phyloP scores from a whole-genome alignment of 208 protist genomes.

The Trypanosoma caninum region DNA sequence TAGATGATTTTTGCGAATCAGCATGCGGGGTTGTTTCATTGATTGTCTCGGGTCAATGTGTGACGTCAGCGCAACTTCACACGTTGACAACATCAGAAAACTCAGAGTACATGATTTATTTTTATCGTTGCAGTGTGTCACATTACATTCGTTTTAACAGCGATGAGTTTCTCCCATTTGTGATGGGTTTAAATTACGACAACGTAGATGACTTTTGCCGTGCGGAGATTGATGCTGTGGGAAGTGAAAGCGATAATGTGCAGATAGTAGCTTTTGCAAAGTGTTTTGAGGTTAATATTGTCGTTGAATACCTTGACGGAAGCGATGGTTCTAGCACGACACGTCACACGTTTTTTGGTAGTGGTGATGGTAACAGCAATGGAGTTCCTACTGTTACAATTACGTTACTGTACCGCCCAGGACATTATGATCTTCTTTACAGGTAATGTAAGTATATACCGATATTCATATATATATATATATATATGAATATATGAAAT shows the following conservation, averaged over 20 bases:
- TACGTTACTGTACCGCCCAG: slow-evolving; percentile 67
- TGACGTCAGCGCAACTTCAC: slow-evolving; percentile 20
- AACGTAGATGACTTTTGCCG: slow-evolving; percentile 63
- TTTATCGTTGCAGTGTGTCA: slow-evolving; percentile 74
- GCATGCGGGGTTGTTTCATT: slow-evolving; percentile 28
- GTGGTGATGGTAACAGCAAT: neutral
- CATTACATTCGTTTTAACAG: slow-evolving; percentile 50
- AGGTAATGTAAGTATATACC: neutral
- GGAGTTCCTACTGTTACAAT: neutral
- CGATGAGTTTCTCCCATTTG: slow-evolving; percentile 72
- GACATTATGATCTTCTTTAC: slow-evolving; percentile 78
- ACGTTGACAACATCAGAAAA: slow-evolving; percentile 30
- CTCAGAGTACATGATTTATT: slow-evolving; percentile 57
- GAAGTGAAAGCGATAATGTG: slow-evolving; percentile 79
- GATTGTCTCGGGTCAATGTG: slow-evolving; percentile 28
- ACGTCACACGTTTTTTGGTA: slow-evolving; percentile 15
- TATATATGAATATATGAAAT: neutral
- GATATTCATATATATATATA: slow-evolving; percentile 10
- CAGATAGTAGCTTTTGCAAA: slow-evolving; percentile 70
- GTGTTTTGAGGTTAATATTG: slow-evolving; percentile 43
- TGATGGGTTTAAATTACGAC: slow-evolving; percentile 58
- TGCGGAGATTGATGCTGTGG: slow-evolving; percentile 70
- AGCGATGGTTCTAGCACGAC: slow-evolving; percentile 31
- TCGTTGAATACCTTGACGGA: slow-evolving; percentile 62
- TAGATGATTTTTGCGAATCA: slow-evolving; percentile 69